Evolutionary conservation across 495 filamentous ascomycete species (phyloP).

Genomic region (Achaetomiella virescens): DNA sequence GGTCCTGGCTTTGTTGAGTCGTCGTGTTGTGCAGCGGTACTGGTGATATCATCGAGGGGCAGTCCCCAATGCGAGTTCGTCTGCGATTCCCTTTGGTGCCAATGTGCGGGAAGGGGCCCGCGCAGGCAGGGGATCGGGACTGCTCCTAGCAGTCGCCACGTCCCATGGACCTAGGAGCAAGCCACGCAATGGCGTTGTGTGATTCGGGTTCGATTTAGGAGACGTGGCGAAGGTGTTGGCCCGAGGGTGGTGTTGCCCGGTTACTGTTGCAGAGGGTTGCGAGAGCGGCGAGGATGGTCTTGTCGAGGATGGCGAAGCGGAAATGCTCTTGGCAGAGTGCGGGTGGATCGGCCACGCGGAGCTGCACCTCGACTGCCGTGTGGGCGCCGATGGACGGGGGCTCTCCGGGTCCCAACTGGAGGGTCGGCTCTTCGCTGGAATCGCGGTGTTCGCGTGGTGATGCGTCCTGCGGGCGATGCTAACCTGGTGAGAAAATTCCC

Average conservation of each 20-base stretch:
- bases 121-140: constrained; percentile 44
- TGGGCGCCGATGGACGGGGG: constrained; percentile 10
- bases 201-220: background rate
- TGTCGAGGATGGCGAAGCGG: constrained; percentile 16
- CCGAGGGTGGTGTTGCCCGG: background rate
- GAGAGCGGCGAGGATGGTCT: constrained; percentile 8
- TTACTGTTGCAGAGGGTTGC: background rate
- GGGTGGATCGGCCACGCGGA: constrained; percentile 18
- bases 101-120: constrained; percentile 50
- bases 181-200: background rate
- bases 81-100: constrained; percentile 25
- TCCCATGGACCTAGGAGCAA: constrained; percentile 37
- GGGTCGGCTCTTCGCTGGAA: background rate
- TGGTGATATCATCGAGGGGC: constrained; percentile 4
- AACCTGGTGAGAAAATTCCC: too few relatives aligned
- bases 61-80: background rate
- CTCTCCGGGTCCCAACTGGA: background rate
- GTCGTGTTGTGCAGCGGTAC: background rate
- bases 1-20: background rate
- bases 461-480: background rate
- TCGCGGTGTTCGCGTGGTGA: background rate
- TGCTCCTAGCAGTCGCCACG: constrained; percentile 40
- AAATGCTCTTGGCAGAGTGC: constrained; percentile 20
- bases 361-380: constrained; percentile 14
- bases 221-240: background rate